phyloP scores from a whole-genome alignment of 148 eudicot genomes.

The Linanthus parryae region DNA sequence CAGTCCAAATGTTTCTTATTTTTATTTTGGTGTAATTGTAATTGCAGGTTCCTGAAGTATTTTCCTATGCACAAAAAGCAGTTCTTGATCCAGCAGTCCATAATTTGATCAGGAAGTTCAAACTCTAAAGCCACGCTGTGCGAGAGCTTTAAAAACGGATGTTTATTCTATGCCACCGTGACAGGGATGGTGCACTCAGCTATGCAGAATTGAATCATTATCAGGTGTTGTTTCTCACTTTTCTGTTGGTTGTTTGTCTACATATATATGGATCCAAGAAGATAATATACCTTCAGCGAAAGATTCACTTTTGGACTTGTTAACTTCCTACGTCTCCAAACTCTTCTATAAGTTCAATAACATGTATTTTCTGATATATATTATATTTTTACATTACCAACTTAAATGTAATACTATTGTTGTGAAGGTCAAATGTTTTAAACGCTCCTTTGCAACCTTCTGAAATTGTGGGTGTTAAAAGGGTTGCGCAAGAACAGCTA shows the following conservation, averaged over 20 bases:
- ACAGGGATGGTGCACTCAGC: conserved; percentile 85
- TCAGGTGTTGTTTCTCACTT: conserved; percentile 43
- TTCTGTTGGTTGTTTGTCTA: too few relatives aligned
- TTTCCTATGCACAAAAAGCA: conserved; percentile 92
- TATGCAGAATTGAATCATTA: conserved; percentile 90
- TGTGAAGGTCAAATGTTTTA: conserved; percentile 82
- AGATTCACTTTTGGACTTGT: not conserved
- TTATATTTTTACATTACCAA: not conserved
- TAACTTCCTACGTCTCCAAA: too few relatives aligned
- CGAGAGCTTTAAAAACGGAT: conserved; percentile 87
- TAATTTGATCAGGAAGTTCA: conserved; percentile 89
- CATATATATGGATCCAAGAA: too few relatives aligned
- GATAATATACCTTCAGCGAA: too few relatives aligned
- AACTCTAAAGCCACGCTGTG: conserved; percentile 78
- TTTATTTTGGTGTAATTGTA: not conserved
- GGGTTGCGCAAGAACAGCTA: conserved; percentile 90
- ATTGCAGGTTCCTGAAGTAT: conserved; percentile 84
- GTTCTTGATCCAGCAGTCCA: conserved; percentile 90
- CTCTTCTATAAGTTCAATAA: too few relatives aligned
- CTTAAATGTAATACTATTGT: conserved; percentile 1
- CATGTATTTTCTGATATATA: not conserved
- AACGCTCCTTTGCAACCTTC: conserved; percentile 92
- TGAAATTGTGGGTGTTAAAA: conserved; percentile 86
- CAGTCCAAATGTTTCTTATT: too few relatives aligned
- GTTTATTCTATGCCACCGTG: conserved; percentile 83